Evolutionary conservation across 1,139 yeast species (phyloP).

Genomic region (Pichia sp.): DNA sequence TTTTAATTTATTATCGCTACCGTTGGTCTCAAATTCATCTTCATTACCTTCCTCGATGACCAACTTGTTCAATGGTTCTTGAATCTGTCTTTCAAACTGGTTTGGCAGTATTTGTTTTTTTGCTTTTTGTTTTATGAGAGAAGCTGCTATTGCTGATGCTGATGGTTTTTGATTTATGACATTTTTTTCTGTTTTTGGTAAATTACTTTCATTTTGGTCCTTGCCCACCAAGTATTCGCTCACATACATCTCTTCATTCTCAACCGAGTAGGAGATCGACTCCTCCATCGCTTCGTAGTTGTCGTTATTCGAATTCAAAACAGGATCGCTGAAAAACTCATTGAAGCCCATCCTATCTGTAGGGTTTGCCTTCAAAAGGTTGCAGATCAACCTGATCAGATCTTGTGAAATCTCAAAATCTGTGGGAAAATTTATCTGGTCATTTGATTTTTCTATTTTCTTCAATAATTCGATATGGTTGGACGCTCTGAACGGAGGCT

Average conservation of each 20-base stretch:
- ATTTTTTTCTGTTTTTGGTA: not conserved
- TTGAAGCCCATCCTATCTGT: conserved; percentile 80
- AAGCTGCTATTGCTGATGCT: conserved; percentile 4
- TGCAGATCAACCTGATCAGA: conserved; percentile 64
- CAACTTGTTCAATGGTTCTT: conserved; percentile 19
- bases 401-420: conserved; percentile 55
- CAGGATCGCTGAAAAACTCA: conserved; percentile 73
- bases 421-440: conserved; percentile 69
- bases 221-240: conserved; percentile 59
- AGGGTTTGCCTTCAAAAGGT: conserved; percentile 77
- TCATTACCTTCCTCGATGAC: conserved; percentile 17
- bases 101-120: not conserved
- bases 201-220: not conserved
- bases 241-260: conserved; percentile 75
- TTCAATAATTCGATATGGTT: conserved; percentile 86
- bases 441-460: conserved; percentile 78
- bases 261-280: conserved; percentile 63
- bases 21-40: conserved; percentile 3
- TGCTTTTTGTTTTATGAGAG: conserved; percentile 5
- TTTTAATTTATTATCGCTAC: not conserved
- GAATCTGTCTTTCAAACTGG: not conserved
- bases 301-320: conserved; percentile 39
- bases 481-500: conserved; percentile 90
- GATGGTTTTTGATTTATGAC: not conserved
- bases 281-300: conserved; percentile 43